These are phyloP conservation scores for Zymoseptoria passerinii DNA, from an alignment of 2,329 filamentous ascomycete genomes.

Conservation along the genomic window DNA sequence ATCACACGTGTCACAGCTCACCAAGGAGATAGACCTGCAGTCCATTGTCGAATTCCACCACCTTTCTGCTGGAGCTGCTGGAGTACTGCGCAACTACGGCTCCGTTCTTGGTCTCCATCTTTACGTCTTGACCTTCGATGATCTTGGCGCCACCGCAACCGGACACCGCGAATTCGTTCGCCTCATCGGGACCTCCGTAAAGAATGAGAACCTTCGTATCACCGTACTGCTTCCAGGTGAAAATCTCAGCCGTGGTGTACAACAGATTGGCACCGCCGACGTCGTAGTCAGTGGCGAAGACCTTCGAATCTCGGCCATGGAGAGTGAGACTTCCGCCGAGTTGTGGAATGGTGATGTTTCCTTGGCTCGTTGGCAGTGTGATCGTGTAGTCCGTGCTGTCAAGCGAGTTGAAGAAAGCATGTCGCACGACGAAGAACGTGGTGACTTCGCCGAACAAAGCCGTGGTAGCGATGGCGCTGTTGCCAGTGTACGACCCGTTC, in stretches of 20 bases:
- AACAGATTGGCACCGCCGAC: slow-evolving; percentile 52
- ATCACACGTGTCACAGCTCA: slow-evolving; percentile 25
- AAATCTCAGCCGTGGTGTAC: slow-evolving; percentile 63
- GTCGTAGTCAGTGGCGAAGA: slow-evolving; percentile 59
- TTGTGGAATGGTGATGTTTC: slow-evolving; percentile 51
- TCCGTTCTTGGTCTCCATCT: slow-evolving; percentile 32
- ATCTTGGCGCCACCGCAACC: slow-evolving; percentile 29
- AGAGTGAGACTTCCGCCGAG: slow-evolving; percentile 50
- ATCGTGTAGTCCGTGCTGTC: slow-evolving; percentile 55
- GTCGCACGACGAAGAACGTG: slow-evolving; percentile 57
- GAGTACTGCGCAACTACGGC: slow-evolving; percentile 48
- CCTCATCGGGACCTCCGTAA: slow-evolving; percentile 55
- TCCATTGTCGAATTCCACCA: slow-evolving; percentile 42
- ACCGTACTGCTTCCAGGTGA: slow-evolving; percentile 57
- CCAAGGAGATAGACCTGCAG: slow-evolving; percentile 51
- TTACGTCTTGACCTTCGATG: slow-evolving; percentile 36
- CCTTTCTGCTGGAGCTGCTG: slow-evolving; percentile 45
- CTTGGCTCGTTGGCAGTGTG: slow-evolving; percentile 51
- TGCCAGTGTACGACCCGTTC: slow-evolving; percentile 46
- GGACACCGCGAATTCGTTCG: slow-evolving; percentile 52
- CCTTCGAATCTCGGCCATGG: slow-evolving; percentile 56
- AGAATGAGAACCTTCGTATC: slow-evolving; percentile 53
- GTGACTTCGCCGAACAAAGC: slow-evolving; percentile 48
- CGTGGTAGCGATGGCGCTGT: slow-evolving; percentile 50
- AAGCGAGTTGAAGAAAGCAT: slow-evolving; percentile 55